phyloP scores from a whole-genome alignment of 495 filamentous ascomycete species.

The Letharia columbiana region DNA sequence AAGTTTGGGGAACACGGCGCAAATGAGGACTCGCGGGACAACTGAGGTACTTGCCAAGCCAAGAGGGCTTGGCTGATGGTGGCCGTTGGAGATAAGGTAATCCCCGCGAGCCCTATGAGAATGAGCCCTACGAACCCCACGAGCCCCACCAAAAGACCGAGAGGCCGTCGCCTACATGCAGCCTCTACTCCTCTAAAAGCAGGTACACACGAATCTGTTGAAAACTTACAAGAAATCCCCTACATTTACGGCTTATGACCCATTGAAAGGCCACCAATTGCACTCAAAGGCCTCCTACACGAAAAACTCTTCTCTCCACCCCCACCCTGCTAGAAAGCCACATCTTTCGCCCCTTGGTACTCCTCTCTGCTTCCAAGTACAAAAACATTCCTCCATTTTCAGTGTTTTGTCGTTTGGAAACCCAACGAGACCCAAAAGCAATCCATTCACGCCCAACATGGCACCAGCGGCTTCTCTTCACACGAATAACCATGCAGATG shows the following conservation, averaged over 20 bases:
- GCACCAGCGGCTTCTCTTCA: slow-evolving; percentile 31
- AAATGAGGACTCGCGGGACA: neutral
- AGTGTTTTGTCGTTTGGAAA: neutral
- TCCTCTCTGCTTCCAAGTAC: neutral
- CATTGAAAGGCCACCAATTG: slow-evolving; percentile 42
- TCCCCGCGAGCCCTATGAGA: no score
- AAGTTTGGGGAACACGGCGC: slow-evolving; percentile 1
- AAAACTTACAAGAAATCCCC: no score
- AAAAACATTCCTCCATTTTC: neutral
- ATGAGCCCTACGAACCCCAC: no score
- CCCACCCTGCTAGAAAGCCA: neutral
- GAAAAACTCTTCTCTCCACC: neutral
- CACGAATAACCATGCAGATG: slow-evolving; percentile 19
- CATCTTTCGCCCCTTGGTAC: neutral
- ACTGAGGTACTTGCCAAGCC: neutral
- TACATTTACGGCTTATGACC: neutral
- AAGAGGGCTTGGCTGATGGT: no score
- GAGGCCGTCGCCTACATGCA: neutral
- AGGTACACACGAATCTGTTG: slow-evolving; percentile 27
- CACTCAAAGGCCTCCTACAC: slow-evolving; percentile 55
- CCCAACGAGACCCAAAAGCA: neutral
- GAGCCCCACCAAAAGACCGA: neutral
- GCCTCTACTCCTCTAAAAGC: slow-evolving; percentile 26
- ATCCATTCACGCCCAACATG: slow-evolving; percentile 27
- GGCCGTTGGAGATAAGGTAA: no score